Percentiles rank a stretch among this genome's conserved stretches.
These are phyloP conservation scores for Blastocladiella britannica DNA, from an alignment of 192 early-diverging fungal species.

Conservation along the genomic window DNA sequence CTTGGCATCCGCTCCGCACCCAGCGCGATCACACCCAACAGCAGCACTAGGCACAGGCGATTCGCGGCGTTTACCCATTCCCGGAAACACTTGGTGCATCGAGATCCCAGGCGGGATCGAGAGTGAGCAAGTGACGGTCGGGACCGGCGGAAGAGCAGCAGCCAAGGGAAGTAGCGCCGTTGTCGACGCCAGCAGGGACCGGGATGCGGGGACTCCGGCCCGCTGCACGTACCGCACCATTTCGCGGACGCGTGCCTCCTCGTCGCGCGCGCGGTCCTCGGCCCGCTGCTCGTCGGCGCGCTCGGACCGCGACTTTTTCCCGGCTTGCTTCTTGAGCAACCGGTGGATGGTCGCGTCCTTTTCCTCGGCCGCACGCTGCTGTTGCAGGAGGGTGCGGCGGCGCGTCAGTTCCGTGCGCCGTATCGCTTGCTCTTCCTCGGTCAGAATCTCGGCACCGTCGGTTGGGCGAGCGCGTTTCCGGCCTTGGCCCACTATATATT, in stretches of 20 bases:
- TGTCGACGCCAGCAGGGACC: too few relatives aligned
- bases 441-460: conserved; percentile 1
- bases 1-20: background rate
- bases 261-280: background rate
- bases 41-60: background rate
- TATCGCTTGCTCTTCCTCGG: conserved; percentile 8
- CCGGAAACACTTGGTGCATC: background rate
- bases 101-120: background rate
- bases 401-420: conserved; percentile 7
- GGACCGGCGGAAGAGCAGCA: background rate
- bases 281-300: background rate
- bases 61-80: background rate
- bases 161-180: too few relatives aligned
- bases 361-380: conserved; percentile 7
- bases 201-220: background rate
- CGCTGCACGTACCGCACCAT: background rate
- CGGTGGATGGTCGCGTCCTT: conserved; percentile 10
- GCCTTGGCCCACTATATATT: background rate
- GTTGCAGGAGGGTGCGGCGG: conserved; percentile 8
- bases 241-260: background rate
- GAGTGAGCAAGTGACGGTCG: background rate
- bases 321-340: conserved; percentile 7
- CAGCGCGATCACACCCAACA: background rate
- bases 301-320: conserved; percentile 5
- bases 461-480: conserved; percentile 4